A percentile compares a stretch with the other conserved stretches of the same genome.
phyloP scores from a whole-genome alignment of 768 basidiomycete species.

The Lactarius hengduanensis region DNA sequence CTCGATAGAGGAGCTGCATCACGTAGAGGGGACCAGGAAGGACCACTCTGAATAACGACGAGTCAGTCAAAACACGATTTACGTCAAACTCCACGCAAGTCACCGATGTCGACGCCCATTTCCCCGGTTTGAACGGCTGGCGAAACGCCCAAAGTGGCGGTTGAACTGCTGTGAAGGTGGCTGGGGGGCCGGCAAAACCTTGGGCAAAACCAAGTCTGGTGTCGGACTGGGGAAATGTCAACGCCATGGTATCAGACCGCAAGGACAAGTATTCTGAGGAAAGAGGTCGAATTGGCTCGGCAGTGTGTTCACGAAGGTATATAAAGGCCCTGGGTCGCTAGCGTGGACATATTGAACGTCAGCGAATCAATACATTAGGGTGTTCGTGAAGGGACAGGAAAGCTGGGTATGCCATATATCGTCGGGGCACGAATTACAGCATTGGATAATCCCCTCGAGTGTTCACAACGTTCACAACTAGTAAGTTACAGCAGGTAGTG shows the following conservation, averaged over 20 bases:
- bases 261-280: not conserved
- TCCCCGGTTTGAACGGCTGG: slow-evolving; percentile 2
- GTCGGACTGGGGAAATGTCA: not conserved
- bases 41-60: not conserved
- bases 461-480: not conserved
- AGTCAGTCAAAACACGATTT: not conserved
- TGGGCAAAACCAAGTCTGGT: not conserved
- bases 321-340: not conserved
- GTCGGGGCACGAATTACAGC: not conserved
- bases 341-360: not conserved
- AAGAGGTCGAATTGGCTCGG: not conserved
- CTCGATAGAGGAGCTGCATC: slow-evolving; percentile 4
- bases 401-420: not conserved
- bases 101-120: slow-evolving; percentile 10
- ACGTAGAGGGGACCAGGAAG: slow-evolving; percentile 1
- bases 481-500: too few species aligned
- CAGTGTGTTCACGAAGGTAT: not conserved
- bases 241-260: not conserved
- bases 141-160: slow-evolving; percentile 8
- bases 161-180: not conserved
- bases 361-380: not conserved
- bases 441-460: not conserved
- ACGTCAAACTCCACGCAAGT: not conserved
- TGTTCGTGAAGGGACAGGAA: not conserved
- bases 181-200: not conserved